phyloP scores from a whole-genome alignment of 2,329 filamentous ascomycete genomes.

The Colletotrichum eleusines region DNA sequence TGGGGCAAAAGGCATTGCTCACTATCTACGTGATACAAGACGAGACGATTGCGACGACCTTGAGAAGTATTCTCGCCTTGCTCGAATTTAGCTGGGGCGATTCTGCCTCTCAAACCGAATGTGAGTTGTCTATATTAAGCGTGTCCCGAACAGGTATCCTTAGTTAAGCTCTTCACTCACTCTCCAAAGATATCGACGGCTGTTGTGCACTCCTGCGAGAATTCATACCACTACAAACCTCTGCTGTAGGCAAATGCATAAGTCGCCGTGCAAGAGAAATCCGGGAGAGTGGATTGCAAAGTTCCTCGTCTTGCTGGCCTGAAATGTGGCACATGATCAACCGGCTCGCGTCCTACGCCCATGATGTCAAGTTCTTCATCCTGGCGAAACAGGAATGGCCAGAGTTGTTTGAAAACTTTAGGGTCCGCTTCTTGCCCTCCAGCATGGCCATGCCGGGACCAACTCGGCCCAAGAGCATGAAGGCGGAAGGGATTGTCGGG shows the following conservation, averaged over 20 bases:
- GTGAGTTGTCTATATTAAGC: background rate
- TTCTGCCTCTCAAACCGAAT: background rate
- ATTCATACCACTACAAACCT: background rate
- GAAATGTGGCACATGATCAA: slow-evolving; percentile 10
- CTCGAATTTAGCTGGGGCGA: background rate
- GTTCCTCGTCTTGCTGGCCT: background rate
- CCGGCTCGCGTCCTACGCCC: slow-evolving; percentile 3
- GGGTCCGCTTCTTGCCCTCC: slow-evolving; percentile 47
- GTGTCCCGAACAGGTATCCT: background rate
- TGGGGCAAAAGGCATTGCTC: background rate
- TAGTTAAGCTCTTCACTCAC: background rate
- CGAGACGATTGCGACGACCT: background rate
- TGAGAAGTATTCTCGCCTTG: background rate
- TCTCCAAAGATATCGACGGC: background rate
- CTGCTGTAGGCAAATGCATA: background rate
- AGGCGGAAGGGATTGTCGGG: slow-evolving; percentile 44
- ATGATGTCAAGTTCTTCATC: background rate
- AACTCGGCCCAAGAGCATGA: slow-evolving; percentile 40
- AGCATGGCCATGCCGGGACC: slow-evolving; percentile 42
- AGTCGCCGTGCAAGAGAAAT: background rate
- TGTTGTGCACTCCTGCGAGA: background rate
- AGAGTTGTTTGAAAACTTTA: slow-evolving; percentile 49
- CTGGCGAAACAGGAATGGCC: slow-evolving; percentile 44
- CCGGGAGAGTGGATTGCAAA: background rate
- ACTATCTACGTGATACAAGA: background rate